Evolutionary conservation across 2,329 filamentous ascomycete genomes (phyloP), one percentile per base, ranked within the genome.

Genomic region (Fusarium tricinctum): DNA sequence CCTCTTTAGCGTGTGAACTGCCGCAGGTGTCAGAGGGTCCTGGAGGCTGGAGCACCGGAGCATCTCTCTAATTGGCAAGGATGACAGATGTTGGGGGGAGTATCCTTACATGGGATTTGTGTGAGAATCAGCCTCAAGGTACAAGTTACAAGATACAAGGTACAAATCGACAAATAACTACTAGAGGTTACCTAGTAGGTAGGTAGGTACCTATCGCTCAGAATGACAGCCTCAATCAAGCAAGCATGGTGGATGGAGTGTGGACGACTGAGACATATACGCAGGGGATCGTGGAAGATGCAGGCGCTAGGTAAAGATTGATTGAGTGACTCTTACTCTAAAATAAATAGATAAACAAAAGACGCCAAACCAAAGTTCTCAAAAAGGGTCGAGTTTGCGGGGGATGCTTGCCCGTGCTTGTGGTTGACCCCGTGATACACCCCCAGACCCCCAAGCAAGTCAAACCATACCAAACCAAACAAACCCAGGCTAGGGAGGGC

Each of bases 381-480:
- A 51, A 49, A 63, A 45, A 63, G 44, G 47, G 43, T 33, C 35
- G 14, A n/a, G 35, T 53, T 60, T 62, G 65, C 48, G 65, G 66
- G 60, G 49, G 26, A 28, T 39, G 44, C 54, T 23, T 23, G 23
- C 23, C 23, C 23, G 9, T 26, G 26, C 60, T 44, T 69, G 63
- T 58, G 47, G 49, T 53, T 59, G 66, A 67, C 61, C 66, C 56
- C 66, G 66, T 69, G 66, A 69, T 67, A 66, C 66, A 67, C 26
- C 56, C 54, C 26, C 8, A 26, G 9, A 67, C 26, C 56, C 54
- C 26, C 26, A 8, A 26, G 26, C 26, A 26, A 26, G 9, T 8
- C 26, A 26, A 33, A 22, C 15, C 26, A 55, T 9, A 26, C 26
- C 26, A 26, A 33, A 28, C 15, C 26, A 55, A 49, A 50, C 44